Conservation (phyloP, 2,329 filamentous ascomycete genomes). For the Cladophialophora bantiana region DNA sequence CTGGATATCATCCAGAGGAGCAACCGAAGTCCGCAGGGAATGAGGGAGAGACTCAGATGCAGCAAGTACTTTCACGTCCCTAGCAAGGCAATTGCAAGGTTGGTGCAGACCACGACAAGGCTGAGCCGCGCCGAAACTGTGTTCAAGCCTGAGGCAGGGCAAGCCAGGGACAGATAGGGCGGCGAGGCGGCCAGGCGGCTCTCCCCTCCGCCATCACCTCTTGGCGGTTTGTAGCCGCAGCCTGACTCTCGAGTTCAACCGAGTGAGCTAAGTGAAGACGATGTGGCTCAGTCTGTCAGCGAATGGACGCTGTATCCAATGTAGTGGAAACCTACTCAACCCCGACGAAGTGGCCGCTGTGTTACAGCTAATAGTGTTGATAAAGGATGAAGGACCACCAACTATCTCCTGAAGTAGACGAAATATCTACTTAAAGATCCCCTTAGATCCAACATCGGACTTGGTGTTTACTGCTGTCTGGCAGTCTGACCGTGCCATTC, state of each 20-base stretch:
- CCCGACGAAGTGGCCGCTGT: too few species aligned
- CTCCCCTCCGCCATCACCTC: not conserved
- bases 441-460: too few species aligned
- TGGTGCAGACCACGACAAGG: constrained; percentile 3
- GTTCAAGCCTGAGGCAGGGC: not conserved
- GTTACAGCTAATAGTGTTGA: too few species aligned
- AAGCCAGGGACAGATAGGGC: not conserved
- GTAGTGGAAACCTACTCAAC: too few species aligned
- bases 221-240: not conserved
- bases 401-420: too few species aligned
- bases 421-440: too few species aligned
- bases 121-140: constrained; percentile 11
- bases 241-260: not conserved
- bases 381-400: too few species aligned
- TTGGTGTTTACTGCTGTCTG: too few species aligned
- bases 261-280: too few species aligned
- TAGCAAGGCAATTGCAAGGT: not conserved
- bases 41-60: not conserved
- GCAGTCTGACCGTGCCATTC: too few species aligned
- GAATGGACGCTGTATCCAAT: too few species aligned
- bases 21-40: constrained; percentile 11
- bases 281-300: too few species aligned
- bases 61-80: not conserved
- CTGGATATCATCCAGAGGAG: constrained; percentile 34
- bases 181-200: not conserved